Evolutionary conservation across 352 stramenopile genomes (phyloP).

Genomic region (Globisporangium megalacanthum): DNA sequence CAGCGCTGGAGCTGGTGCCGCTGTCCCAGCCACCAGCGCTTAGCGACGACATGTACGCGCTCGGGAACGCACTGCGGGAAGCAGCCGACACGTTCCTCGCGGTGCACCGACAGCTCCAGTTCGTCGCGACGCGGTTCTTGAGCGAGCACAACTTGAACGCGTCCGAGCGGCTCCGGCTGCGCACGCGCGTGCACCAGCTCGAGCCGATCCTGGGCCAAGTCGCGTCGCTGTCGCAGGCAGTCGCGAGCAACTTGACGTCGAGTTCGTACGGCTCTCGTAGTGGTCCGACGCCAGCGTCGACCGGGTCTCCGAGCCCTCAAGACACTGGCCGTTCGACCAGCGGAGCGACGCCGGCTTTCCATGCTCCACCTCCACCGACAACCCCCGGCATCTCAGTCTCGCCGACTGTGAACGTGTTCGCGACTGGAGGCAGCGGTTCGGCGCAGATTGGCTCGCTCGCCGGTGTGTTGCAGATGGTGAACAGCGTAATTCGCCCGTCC

Average conservation of each 20-base stretch:
- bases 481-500: not conserved
- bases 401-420: conserved; percentile 12
- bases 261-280: conserved; percentile 10
- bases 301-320: not conserved
- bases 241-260: conserved; percentile 11
- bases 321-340: not conserved
- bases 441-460: conserved; percentile 11
- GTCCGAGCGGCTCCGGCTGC: conserved; percentile 17
- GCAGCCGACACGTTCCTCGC: conserved; percentile 29
- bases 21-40: conserved; percentile 18
- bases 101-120: conserved; percentile 29
- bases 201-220: conserved; percentile 17
- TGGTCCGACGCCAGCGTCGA: not conserved
- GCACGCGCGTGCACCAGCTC: conserved; percentile 19
- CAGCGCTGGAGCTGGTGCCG: conserved; percentile 17
- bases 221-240: conserved; percentile 6
- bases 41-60: conserved; percentile 21
- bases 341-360: not conserved
- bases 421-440: conserved; percentile 1
- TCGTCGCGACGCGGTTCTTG: conserved; percentile 21
- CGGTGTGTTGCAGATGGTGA: conserved; percentile 8
- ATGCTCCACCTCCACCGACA: not conserved
- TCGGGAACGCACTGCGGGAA: conserved; percentile 24
- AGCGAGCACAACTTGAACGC: conserved; percentile 18
- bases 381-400: not conserved